A percentile compares a stretch with the other conserved stretches of the same genome.
These are phyloP conservation scores for Pharus latifolius DNA, from an alignment of 176 grass and related monocot species.

Conservation along the genomic window DNA sequence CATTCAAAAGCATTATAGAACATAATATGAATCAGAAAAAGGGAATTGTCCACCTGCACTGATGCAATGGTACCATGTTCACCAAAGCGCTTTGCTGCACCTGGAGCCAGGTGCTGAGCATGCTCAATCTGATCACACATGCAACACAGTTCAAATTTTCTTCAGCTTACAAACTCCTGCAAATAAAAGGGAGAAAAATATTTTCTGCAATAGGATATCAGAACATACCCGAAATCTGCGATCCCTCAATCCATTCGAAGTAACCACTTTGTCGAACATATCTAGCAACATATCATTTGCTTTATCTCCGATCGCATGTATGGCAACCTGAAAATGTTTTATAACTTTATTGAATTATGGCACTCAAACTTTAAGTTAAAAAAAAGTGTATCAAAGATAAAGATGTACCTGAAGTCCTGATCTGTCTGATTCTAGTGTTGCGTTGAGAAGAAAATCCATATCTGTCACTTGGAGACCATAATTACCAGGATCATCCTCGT, in stretches of 20 bases:
- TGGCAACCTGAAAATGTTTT: conserved; percentile 46
- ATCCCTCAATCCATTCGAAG: conserved; percentile 60
- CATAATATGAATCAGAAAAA: neutral
- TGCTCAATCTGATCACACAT: conserved; percentile 71
- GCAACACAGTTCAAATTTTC: conserved; percentile 13
- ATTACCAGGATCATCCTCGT: conserved; percentile 43
- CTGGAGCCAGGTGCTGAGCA: conserved; percentile 71
- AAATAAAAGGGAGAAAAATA: neutral
- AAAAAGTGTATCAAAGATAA: neutral
- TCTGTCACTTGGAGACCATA: conserved; percentile 64
- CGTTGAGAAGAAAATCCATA: conserved; percentile 49
- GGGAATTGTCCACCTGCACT: conserved; percentile 49
- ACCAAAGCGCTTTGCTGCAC: conserved; percentile 53
- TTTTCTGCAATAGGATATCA: neutral
- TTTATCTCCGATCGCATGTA: conserved; percentile 98
- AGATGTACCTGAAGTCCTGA: conserved; percentile 63
- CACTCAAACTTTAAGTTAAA: neutral
- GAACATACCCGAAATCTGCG: conserved; percentile 65
- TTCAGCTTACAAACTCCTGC: neutral
- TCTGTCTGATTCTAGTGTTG: conserved; percentile 69
- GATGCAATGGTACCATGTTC: conserved; percentile 68
- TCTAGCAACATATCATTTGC: conserved; percentile 75
- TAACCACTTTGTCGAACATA: conserved; percentile 46
- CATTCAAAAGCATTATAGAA: neutral
- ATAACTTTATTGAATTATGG: neutral